Evolutionary conservation across 352 stramenopile genomes (phyloP).

Genomic region (Phytophthora fragariaefolia): DNA sequence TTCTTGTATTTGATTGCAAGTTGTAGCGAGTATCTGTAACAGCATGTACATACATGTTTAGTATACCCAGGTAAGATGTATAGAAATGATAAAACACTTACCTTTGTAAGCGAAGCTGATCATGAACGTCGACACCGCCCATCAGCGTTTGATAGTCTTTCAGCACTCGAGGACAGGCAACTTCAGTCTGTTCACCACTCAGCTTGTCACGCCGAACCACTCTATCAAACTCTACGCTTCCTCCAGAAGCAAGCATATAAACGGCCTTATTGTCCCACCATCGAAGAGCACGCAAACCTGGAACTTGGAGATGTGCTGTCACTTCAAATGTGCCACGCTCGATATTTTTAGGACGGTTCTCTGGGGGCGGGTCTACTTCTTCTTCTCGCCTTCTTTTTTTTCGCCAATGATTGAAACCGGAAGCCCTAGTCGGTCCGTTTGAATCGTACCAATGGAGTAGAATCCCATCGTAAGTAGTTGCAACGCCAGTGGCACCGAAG

Average conservation of each 20-base stretch:
- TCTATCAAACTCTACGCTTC: conserved; percentile 13
- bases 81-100: neutral
- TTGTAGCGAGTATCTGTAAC: conserved; percentile 21
- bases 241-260: conserved; percentile 8
- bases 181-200: neutral
- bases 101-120: neutral
- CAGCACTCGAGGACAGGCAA: neutral
- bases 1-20: conserved; percentile 25
- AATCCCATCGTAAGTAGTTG: neutral
- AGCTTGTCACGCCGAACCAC: neutral
- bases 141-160: neutral
- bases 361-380: neutral
- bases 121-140: neutral
- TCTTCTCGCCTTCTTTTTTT: neutral
- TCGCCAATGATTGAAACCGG: neutral
- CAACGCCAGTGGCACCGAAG: neutral
- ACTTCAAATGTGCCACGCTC: neutral
- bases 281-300: neutral
- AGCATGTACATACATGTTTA: conserved; percentile 14
- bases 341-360: too few species aligned
- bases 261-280: conserved; percentile 13
- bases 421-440: neutral
- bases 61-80: neutral
- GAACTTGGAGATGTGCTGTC: neutral
- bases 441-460: neutral